Base-by-base conservation (phyloP, 2,329 filamentous ascomycete species). In the Cercospora beticola region DNA sequence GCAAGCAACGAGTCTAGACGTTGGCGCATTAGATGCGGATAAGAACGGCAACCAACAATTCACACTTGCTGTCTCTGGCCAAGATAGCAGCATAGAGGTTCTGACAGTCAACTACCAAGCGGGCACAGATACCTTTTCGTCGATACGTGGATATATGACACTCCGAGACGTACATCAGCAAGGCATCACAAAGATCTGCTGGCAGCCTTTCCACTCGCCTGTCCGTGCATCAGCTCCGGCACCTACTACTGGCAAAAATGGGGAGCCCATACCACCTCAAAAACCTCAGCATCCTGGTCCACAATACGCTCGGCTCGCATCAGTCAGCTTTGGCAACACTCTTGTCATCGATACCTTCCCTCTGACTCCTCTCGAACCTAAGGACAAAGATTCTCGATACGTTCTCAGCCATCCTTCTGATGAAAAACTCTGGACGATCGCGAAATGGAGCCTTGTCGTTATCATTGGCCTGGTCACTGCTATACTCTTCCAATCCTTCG, bases 341-440 rank as follows among this genome's bases (percentile, higher is more conserved):
- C 88, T 93, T 49, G 88, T 91, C 31, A 89, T 97, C 28, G 92
- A 97, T 79, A 90, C 88, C 46, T 89, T 97, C 70, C 89, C 92
- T 0, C 85, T 97, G 5, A 78, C 81, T 5, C 82, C 83, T 9
- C 75, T 82, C 23, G 74, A 80, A 14, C 81, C 86, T 0, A 82
- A 82, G n/a, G 81, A 83, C 12, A 83, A 75, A 23, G 68, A 78
- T 18, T 79, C 86, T 9, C 91, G 92, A 70, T 93, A 94, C 77
- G 86, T 93, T 4, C 87, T 94, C 33, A 87, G 86, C 18, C 83
- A 87, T 70, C 80, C 80, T 1, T 83, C 86, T 23, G 86, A 86
- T 3, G 83, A 85, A 30, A 76, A 78, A 58, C 83, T 83, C 66
- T 79, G 90, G 64, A 80, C 88, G 43, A 79, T 86, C 46, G 82